phyloP scores from a whole-genome alignment of 2,329 filamentous ascomycete genomes.

The Fusarium denticulatum region DNA sequence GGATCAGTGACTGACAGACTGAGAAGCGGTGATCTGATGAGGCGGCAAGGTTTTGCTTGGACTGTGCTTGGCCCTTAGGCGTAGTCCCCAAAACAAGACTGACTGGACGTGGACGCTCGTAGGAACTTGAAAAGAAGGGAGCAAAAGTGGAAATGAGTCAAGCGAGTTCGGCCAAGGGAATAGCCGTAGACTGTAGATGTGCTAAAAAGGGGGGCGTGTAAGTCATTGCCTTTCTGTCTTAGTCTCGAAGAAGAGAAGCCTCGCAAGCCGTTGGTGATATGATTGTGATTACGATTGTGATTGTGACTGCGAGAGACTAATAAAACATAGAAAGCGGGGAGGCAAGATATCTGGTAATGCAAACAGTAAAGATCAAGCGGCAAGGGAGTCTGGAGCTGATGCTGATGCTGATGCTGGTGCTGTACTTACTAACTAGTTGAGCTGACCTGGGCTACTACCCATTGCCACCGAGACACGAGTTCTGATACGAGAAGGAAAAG shows the following conservation, averaged over 20 bases:
- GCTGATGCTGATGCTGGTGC: neutral
- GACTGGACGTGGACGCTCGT: neutral
- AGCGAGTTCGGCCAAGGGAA: slow-evolving; percentile 7
- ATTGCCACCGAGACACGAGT: neutral
- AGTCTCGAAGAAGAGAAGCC: neutral
- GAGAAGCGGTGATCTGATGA: slow-evolving; percentile 12
- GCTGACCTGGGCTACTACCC: neutral
- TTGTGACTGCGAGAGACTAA: neutral
- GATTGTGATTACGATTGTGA: neutral
- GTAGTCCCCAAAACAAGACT: neutral
- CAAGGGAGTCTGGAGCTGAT: neutral
- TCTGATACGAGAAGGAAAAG: neutral
- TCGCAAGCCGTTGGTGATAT: neutral
- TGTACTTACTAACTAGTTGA: neutral
- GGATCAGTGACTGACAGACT: neutral
- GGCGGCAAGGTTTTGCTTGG: slow-evolving; percentile 32
- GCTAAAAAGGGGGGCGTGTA: slow-evolving; percentile 2
- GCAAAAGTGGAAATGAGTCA: slow-evolving; percentile 22
- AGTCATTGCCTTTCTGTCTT: neutral
- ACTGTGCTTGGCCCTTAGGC: slow-evolving; percentile 15
- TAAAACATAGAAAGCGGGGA: neutral
- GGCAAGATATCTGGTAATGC: neutral
- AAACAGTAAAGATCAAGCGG: neutral
- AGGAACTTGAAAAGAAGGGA: neutral
- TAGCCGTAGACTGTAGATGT: neutral